Conservation (phyloP, 768 basidiomycete species). For the Trametes maxima region DNA sequence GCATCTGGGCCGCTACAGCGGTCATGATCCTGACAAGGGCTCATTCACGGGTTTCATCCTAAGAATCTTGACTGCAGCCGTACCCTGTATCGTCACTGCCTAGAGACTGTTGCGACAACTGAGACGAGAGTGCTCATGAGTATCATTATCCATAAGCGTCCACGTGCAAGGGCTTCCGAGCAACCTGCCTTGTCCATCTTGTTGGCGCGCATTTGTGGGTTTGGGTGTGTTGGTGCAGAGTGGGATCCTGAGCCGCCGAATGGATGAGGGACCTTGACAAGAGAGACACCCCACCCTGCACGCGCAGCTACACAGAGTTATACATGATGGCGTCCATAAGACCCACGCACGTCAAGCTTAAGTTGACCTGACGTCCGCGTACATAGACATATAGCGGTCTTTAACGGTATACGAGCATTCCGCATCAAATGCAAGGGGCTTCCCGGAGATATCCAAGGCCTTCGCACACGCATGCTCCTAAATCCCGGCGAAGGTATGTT, state of each 20-base stretch:
- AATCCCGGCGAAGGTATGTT: too few species aligned
- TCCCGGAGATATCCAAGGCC: too few species aligned
- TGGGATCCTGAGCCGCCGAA: neutral
- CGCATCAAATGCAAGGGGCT: too few species aligned
- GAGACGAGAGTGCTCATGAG: neutral
- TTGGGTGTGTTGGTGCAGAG: neutral
- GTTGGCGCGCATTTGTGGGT: neutral
- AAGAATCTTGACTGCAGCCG: neutral
- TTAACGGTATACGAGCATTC: too few species aligned
- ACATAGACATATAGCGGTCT: too few species aligned
- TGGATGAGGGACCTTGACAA: neutral
- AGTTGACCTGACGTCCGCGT: too few species aligned
- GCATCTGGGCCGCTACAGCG: constrained; percentile 31
- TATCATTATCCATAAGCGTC: neutral
- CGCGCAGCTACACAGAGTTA: neutral
- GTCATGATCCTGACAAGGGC: constrained; percentile 24
- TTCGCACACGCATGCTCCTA: too few species aligned
- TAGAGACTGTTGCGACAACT: constrained; percentile 18
- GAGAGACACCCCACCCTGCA: neutral
- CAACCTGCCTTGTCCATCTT: neutral
- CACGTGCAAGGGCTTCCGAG: neutral
- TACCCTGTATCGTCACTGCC: constrained; percentile 31
- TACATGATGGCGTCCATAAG: too few species aligned
- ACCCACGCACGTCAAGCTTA: too few species aligned
- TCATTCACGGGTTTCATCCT: neutral